A percentile compares a stretch with the other conserved stretches of the same genome.
phyloP scores from a whole-genome alignment of 2,329 filamentous ascomycete genomes.

The Fusarium zealandicum region DNA sequence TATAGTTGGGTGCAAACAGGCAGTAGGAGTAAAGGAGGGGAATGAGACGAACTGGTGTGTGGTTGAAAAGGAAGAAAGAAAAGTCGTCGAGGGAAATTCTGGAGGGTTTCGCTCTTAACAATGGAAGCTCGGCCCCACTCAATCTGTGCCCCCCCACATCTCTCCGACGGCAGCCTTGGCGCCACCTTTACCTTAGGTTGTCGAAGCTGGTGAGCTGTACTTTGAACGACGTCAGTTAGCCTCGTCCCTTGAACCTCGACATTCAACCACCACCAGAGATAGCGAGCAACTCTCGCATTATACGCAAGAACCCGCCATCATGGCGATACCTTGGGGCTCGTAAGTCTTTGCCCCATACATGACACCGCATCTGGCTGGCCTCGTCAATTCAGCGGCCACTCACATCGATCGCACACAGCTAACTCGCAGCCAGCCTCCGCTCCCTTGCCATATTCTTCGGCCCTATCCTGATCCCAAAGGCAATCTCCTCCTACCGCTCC shows the following conservation, averaged over 20 bases:
- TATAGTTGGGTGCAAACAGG: slow-evolving; percentile 5
- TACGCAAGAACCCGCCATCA: slow-evolving; percentile 22
- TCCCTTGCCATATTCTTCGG: slow-evolving; percentile 69
- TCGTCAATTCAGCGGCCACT: slow-evolving; percentile 1
- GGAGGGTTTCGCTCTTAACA: slow-evolving; percentile 23
- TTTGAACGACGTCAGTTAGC: slow-evolving; percentile 33
- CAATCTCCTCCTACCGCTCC: slow-evolving; percentile 69
- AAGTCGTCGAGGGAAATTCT: slow-evolving; percentile 18
- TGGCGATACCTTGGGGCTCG: slow-evolving; percentile 43
- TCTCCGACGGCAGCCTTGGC: slow-evolving; percentile 17
- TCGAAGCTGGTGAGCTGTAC: slow-evolving; percentile 7
- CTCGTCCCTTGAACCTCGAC: slow-evolving; percentile 16
- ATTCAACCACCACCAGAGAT: slow-evolving; percentile 9
- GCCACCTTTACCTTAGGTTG: slow-evolving; percentile 23
- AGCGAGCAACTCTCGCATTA: background rate
- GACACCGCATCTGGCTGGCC: background rate
- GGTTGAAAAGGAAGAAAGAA: slow-evolving; percentile 16
- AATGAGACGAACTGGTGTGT: background rate
- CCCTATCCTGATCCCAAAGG: slow-evolving; percentile 73
- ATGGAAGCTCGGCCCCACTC: slow-evolving; percentile 29
- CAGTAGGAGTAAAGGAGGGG: background rate
- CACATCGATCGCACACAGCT: slow-evolving; percentile 8
- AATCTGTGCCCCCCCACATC: slow-evolving; percentile 13
- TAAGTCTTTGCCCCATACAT: slow-evolving; percentile 22
- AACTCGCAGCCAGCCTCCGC: slow-evolving; percentile 53